Base-by-base conservation (phyloP, 2,329 filamentous ascomycete species). In the Zymoseptoria tritici region DNA sequence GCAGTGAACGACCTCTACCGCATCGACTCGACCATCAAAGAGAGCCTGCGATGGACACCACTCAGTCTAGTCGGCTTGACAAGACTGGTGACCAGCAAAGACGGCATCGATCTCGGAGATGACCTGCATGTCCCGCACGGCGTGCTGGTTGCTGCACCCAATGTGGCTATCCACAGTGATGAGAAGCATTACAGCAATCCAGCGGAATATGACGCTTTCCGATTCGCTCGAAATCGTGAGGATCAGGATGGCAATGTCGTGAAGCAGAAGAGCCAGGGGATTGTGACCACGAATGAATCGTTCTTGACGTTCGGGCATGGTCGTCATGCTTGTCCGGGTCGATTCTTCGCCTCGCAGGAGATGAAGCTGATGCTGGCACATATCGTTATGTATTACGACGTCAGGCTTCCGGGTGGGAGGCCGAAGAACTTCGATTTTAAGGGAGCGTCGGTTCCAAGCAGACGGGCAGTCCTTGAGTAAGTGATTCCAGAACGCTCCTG, bases 341-440 rank as follows among this genome's bases (percentile, higher is more conserved):
- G 77, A 0, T 79, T 79, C 73, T 79, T 79, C 62, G 77, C 77
- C 9, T 70, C 70, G 22, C 74, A 77, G 62, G 75, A 79, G 70
- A 76, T 79, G 68, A 79, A 80, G 67, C 67, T 79, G 63, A 73
- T 79, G 19, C 63, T 80, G 13, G 73, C 75, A 1, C 67, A 76
- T 52, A 67, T 76, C 3, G 62, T 79, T 51, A 74, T 79, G 0
- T 74, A 71, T 26, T 78, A 78, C 62, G 77, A 79, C 22, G 59
- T 68, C 21, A 60, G 60, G 56, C 52, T 65, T 19, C 60, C 62
- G 13, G 63, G 63, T 3, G 57, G 58, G 3, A 59, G 62, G 51
- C 62, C 62, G 19, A 36, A 56, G 57, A 63, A 66, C 54, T 55
- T 56, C 56, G 22, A 55, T 21, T 57, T 66, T 29, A 64, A 64